Conservation (phyloP, 805 yeast species). For the Suhomyces sp. region DNA sequence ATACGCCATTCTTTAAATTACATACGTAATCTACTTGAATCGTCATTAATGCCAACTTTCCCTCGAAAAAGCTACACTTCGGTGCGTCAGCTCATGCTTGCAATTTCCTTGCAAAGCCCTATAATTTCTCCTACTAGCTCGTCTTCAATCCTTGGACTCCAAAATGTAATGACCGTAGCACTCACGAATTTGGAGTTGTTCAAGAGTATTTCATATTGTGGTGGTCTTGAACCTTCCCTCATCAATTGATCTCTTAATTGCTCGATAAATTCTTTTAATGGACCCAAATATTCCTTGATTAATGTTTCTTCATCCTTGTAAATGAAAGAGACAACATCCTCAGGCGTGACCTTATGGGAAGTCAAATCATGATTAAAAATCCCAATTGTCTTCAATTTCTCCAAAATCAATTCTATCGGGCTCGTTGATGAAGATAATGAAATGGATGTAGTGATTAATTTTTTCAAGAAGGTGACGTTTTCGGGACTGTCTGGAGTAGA, state of each 20-base stretch:
- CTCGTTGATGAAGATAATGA: background rate
- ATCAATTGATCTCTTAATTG: conserved; percentile 10
- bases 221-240: conserved; percentile 3
- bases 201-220: conserved; percentile 16
- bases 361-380: conserved; percentile 17
- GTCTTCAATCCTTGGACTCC: conserved; percentile 1
- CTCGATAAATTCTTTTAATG: conserved; percentile 11
- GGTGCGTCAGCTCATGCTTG: no score
- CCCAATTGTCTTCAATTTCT: conserved; percentile 22
- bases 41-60: no score
- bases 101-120: conserved; percentile 3
- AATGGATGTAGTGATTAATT: conserved; percentile 2
- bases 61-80: no score
- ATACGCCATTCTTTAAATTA: no score
- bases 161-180: conserved; percentile 17
- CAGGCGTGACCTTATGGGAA: background rate
- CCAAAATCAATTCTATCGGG: conserved; percentile 7
- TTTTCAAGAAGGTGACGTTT: background rate
- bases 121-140: background rate
- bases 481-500: conserved; percentile 1
- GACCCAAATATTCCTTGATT: conserved; percentile 10
- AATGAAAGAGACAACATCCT: conserved; percentile 4
- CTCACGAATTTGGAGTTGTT: conserved; percentile 36
- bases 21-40: no score
- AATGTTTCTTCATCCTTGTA: conserved; percentile 2